These are phyloP conservation scores for Pelargonium cotyledonis DNA, from an alignment of 441 rosid genomes.

Conservation along the genomic window DNA sequence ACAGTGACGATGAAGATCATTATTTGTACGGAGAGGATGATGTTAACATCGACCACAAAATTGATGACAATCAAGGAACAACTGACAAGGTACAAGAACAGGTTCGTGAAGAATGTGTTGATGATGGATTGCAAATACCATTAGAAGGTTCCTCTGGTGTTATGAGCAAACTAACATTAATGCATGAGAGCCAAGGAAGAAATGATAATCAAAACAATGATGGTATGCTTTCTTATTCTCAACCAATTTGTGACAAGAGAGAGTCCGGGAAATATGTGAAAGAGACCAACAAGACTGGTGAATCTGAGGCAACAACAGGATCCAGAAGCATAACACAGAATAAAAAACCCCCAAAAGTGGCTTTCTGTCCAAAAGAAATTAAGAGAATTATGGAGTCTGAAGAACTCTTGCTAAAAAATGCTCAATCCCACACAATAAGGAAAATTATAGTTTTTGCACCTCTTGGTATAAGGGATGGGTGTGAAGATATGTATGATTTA, in stretches of 20 bases:
- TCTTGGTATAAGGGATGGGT: slow-evolving; percentile 51
- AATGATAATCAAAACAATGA: slow-evolving; percentile 11
- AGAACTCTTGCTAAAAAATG: slow-evolving; percentile 31
- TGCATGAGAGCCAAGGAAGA: slow-evolving; percentile 9
- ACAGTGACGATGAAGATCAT: slow-evolving; percentile 27
- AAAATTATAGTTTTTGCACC: slow-evolving; percentile 48
- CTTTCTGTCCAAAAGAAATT: slow-evolving; percentile 57
- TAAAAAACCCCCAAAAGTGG: slow-evolving; percentile 38
- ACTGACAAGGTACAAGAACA: slow-evolving; percentile 11
- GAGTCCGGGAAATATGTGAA: slow-evolving; percentile 15
- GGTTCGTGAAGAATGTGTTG: slow-evolving; percentile 13
- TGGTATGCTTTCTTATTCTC: slow-evolving; percentile 10
- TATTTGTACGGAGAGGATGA: slow-evolving; percentile 28
- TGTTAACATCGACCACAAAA: slow-evolving; percentile 11
- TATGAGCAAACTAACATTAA: slow-evolving; percentile 10
- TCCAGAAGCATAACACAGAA: slow-evolving; percentile 13
- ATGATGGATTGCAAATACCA: slow-evolving; percentile 10
- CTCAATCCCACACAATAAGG: slow-evolving; percentile 53
- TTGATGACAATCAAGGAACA: slow-evolving; percentile 8
- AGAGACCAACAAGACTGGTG: slow-evolving; percentile 15
- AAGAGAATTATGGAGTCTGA: slow-evolving; percentile 36
- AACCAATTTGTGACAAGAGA: slow-evolving; percentile 9
- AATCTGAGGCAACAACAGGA: slow-evolving; percentile 13
- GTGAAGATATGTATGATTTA: slow-evolving; percentile 48
- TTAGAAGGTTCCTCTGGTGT: slow-evolving; percentile 16